Evolutionary conservation across 2,329 filamentous ascomycete species (phyloP).

Genomic region (Teratosphaeria epicoccoides): DNA sequence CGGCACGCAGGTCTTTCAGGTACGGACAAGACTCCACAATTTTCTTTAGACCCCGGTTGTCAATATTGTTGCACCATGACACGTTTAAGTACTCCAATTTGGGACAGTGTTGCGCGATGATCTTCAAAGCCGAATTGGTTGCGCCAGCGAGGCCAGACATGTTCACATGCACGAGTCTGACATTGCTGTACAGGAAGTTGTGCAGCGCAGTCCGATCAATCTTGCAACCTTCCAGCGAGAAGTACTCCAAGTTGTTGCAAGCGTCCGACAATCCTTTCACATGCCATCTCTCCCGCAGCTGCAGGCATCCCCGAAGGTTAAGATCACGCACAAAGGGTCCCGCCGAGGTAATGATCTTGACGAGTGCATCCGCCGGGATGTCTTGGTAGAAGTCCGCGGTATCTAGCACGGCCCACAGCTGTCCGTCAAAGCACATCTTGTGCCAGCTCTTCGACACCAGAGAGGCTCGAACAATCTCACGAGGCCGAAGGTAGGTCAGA

Average conservation of each 20-base stretch:
- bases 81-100: slow-evolving; percentile 78
- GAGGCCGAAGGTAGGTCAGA: slow-evolving; percentile 64
- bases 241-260: slow-evolving; percentile 77
- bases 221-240: slow-evolving; percentile 79
- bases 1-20: slow-evolving; percentile 68
- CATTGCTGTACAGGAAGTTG: slow-evolving; percentile 68
- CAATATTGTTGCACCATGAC: slow-evolving; percentile 84
- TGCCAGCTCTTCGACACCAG: slow-evolving; percentile 69
- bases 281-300: slow-evolving; percentile 71
- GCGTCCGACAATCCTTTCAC: slow-evolving; percentile 68
- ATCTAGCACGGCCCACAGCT: slow-evolving; percentile 80
- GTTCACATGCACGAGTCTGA: slow-evolving; percentile 71
- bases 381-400: slow-evolving; percentile 68
- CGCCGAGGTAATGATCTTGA: slow-evolving; percentile 72
- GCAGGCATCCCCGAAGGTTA: slow-evolving; percentile 83
- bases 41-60: slow-evolving; percentile 61
- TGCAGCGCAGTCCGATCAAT: slow-evolving; percentile 72
- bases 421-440: slow-evolving; percentile 81
- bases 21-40: slow-evolving; percentile 63
- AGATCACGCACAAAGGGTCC: slow-evolving; percentile 86
- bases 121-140: slow-evolving; percentile 75
- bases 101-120: slow-evolving; percentile 70
- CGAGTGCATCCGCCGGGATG: slow-evolving; percentile 72
- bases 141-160: slow-evolving; percentile 70
- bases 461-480: slow-evolving; percentile 69